Evolutionary conservation across 805 yeast species (phyloP).

Genomic region (Kodamaea nitidulidarum): DNA sequence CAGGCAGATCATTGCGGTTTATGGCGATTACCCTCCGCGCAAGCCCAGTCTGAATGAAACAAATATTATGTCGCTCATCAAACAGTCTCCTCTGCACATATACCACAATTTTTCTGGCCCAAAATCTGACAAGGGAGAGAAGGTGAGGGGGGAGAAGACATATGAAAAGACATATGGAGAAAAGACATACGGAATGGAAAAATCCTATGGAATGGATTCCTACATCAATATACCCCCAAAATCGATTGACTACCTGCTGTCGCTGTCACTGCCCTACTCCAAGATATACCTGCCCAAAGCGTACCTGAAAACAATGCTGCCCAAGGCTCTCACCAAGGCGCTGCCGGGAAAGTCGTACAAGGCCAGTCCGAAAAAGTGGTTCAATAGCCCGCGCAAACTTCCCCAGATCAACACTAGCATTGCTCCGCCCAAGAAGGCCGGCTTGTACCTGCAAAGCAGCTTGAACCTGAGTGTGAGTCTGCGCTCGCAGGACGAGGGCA

Average conservation of each 20-base stretch:
- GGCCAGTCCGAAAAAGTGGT: constrained; percentile 2
- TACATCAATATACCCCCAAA: not conserved
- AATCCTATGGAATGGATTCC: too few species aligned
- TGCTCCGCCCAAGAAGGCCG: constrained; percentile 2
- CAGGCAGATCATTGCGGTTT: constrained; percentile 5
- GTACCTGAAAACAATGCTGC: not conserved
- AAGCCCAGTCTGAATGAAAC: too few species aligned
- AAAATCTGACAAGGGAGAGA: not conserved
- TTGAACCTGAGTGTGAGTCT: constrained; percentile 19
- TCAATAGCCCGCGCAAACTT: constrained; percentile 2
- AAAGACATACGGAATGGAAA: too few species aligned
- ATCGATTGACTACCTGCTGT: not conserved
- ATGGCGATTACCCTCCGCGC: not conserved
- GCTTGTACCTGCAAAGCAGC: constrained; percentile 22
- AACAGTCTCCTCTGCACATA: constrained; percentile 5
- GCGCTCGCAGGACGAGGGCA: constrained; percentile 10
- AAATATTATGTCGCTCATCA: constrained; percentile 3
- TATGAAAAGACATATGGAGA: too few species aligned
- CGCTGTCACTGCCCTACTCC: constrained; percentile 5
- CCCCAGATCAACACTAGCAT: constrained; percentile 2
- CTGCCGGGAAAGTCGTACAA: constrained; percentile 1
- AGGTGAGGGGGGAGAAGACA: not conserved
- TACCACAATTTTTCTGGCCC: constrained; percentile 2
- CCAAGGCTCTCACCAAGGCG: not conserved
- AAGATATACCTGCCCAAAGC: constrained; percentile 2